Base-by-base conservation (phyloP, 176 grass and related monocot species). In the Puya raimondii region DNA sequence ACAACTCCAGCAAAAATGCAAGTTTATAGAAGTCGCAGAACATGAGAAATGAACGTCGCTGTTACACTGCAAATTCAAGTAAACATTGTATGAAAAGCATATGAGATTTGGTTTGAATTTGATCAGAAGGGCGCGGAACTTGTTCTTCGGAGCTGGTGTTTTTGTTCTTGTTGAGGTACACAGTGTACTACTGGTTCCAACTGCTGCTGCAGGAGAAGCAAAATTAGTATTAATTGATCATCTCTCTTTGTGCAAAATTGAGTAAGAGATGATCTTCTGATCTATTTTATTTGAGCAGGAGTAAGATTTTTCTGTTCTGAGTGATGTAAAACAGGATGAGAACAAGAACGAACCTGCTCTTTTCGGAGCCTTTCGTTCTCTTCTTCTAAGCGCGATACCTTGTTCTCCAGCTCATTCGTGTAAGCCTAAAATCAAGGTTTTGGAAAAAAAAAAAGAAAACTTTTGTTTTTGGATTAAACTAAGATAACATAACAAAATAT, bases 71-170 rank as follows among this genome's bases (percentile, higher is more conserved):
- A 26, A 26, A 26, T 26, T 26, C 25, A 2, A 26, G 25, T 26
- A 26, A 26, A 26, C 61, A 82, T 74, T 68, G 63, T 75, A 85
- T 70, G 20, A 65, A 2, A 2, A 11, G 47, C 70, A 72, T 59
- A 16, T 72, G 68, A 66, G 76, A 81, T 73, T 83, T 77, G 80
- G 72, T 66, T 72, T 59, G 42, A 48, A 76, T 68, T 76, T 77
- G 76, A 80, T 92, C 78, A 99, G 82, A 99, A 84, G 70, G 68
- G 67, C 69, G 81, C 80, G 7, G 89, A 99, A 66, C 87, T 99
- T 69, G 49, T 85, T 72, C 89, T 82, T 67, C 82, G 80, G 42
- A 93, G 79, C 53, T 66, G 76, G 53, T 81, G 74, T 80, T 84
- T 78, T 8, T 70, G 72, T 74, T 91, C 89, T 50, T 75, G 77